Percentiles rank a stretch among this genome's conserved stretches.
Conservation (phyloP, 2,329 filamentous ascomycete genomes). For the Fusarium pseudoanthophilum region DNA sequence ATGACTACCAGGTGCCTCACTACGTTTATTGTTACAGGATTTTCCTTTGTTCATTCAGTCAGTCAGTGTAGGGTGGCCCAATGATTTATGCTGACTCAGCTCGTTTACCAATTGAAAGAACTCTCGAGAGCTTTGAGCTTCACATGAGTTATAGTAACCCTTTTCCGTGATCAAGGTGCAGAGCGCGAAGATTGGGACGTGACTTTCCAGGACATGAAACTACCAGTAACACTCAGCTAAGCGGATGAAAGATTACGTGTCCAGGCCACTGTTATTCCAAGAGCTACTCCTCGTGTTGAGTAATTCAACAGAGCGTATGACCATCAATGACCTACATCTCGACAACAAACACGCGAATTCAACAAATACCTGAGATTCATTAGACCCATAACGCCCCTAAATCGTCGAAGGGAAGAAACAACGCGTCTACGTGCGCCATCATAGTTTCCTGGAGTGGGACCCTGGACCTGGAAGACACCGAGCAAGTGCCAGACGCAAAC, state of each 20-base stretch:
- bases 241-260: not conserved
- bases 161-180: constrained; percentile 25
- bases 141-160: constrained; percentile 16
- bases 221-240: not conserved
- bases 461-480: not conserved
- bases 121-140: constrained; percentile 30
- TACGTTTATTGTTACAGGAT: not conserved
- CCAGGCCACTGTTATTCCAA: not conserved
- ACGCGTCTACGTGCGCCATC: not conserved
- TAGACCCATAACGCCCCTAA: not conserved
- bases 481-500: not conserved
- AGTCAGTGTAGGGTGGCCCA: constrained; percentile 12
- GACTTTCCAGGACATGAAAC: not conserved
- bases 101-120: constrained; percentile 20
- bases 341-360: not conserved
- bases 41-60: not conserved
- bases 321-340: not conserved
- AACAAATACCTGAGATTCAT: not conserved
- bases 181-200: constrained; percentile 18
- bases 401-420: not conserved
- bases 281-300: constrained; percentile 1
- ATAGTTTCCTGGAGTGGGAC: not conserved
- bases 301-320: constrained; percentile 5
- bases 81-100: constrained; percentile 29
- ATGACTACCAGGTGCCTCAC: not conserved